Base-by-base conservation (phyloP, 306 rosid genomes). In the Benincasa hispida region DNA sequence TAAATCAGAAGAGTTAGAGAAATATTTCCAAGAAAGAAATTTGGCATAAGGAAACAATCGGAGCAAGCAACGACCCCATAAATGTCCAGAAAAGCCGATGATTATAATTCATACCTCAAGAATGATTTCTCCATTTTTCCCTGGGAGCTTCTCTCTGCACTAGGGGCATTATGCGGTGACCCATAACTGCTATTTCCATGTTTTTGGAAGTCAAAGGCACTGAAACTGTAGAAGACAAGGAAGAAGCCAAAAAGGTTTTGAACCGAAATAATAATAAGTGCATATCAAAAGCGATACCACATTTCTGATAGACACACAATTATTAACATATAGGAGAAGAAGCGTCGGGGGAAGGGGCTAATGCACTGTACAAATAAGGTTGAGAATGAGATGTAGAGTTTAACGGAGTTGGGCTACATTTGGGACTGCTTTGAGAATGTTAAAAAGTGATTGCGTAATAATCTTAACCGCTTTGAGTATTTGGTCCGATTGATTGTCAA, bases 71-170 rank as follows among this genome's bases (percentile, higher is more conserved):
- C 34, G 21, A 55, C 68, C 32, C 11, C 30, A 69, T 42, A 45
- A 11, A 42, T 53, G 72, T 58, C 57, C 3, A 45, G 68, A 19
- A 41, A 62, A n/a, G 47, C 57, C 54, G 45, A 74, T 51, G 51
- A 76, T 51, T 77, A 69, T 11, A 10, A 10, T 45, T 2, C 51
- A 45, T 85, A 92, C 99, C 99, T 94, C 83, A 94, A 87, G 56
- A 94, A 86, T 3, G 99, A 94, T 87, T 94, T 94, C 96, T 94
- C 99, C 95, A 94, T 80, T 81, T 94, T 94, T 67, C 99, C 99
- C 74, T 94, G 99, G 55, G 96, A 94, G 79, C 99, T 94, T 86
- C 97, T 90, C 81, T 80, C 84, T 10, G 57, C 19, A 21, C 79
- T 83, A 61, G 87, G 81, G 10, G 88, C 86, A 81, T 84, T 90